Base-by-base conservation (phyloP, 768 basidiomycete genomes). In the Coprinellus micaceus region DNA sequence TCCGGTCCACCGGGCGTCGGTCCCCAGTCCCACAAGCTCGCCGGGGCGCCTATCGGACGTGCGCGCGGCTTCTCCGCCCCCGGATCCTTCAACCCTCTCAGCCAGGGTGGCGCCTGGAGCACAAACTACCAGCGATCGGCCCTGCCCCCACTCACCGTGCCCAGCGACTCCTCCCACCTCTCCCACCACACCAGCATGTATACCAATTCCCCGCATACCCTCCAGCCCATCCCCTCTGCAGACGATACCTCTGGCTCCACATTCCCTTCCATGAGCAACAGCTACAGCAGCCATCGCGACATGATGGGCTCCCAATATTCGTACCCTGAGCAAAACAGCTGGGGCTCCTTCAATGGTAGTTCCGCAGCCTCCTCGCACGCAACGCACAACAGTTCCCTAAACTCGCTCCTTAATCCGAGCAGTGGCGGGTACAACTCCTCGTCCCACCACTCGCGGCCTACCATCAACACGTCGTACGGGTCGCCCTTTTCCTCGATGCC, bases 41-140 rank as follows among this genome's bases (percentile, higher is more conserved):
- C 75, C 41, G 74, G 60, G 40, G 64, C 66, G 39, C 59, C 63
- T 47, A 60, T 77, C 4, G 74, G 80, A 64, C 81, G 86, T 57
- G 78, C 83, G 30, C 85, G 91, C 49, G 90, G 89, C 28, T 91
- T 91, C 68, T 91, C 91, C 57, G 88, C 89, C 2, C 91, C 90
- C 40, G 88, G 89, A 47, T 84, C 89, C 0, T 91, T 85, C 69
- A 84, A 84, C 1, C 88, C 88, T 47, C 80, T 89, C 60, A 79
- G 74, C 66, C 88, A 85, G 62, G 74, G 77, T 46, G 74, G 75
- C 56, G 70, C 80, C 45, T 89, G 88, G 88, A 77, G 77, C 60
- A 74, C 76, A 50, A 79, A 68, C 73, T 67, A 83, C 57, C 56
- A 50, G 49, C 82, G 86, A 49, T 76, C 82, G 53, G 80, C 84